These are phyloP conservation scores for Diaporthe ilicicola DNA, from an alignment of 2,329 filamentous ascomycete genomes.

Conservation along the genomic window DNA sequence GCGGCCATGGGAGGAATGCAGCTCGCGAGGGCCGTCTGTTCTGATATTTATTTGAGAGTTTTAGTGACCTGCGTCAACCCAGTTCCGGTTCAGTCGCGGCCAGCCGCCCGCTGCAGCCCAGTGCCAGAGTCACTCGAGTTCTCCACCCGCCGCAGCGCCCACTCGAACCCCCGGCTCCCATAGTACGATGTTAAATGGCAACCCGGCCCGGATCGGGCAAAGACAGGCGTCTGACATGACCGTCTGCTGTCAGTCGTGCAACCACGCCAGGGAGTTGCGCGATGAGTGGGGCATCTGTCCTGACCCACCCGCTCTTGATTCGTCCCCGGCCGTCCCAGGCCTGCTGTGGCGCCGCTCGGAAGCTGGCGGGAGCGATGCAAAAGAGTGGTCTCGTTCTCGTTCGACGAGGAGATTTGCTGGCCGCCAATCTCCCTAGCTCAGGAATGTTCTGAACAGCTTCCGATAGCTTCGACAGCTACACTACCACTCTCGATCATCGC, in stretches of 20 bases:
- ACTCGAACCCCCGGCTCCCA: not conserved
- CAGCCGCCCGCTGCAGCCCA: too few species aligned
- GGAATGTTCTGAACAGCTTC: not conserved
- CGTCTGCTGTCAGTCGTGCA: constrained; percentile 33
- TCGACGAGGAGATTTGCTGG: not conserved
- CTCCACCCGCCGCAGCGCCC: not conserved
- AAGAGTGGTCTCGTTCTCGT: constrained; percentile 7
- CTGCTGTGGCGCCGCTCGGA: constrained; percentile 15
- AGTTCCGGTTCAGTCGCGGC: not conserved
- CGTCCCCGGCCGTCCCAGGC: not conserved
- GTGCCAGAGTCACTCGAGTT: not conserved
- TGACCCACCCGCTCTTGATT: constrained; percentile 1
- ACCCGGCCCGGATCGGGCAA: constrained; percentile 17
- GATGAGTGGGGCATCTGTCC: constrained; percentile 19
- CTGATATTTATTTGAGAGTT: constrained; percentile 15
- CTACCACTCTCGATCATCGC: too few species aligned
- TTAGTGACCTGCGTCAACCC: not conserved
- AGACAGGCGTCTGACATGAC: constrained; percentile 22
- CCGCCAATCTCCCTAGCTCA: not conserved
- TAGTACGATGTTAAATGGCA: constrained; percentile 20
- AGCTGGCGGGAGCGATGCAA: constrained; percentile 16
- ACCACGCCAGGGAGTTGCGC: constrained; percentile 19
- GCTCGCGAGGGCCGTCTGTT: not conserved
- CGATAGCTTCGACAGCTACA: not conserved
- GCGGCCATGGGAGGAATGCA: not conserved